Evolutionary conservation across 1,284 basidiomycete species (phyloP), one percentile per base, ranked within the genome.

Genomic region (Sutorius eximius): DNA sequence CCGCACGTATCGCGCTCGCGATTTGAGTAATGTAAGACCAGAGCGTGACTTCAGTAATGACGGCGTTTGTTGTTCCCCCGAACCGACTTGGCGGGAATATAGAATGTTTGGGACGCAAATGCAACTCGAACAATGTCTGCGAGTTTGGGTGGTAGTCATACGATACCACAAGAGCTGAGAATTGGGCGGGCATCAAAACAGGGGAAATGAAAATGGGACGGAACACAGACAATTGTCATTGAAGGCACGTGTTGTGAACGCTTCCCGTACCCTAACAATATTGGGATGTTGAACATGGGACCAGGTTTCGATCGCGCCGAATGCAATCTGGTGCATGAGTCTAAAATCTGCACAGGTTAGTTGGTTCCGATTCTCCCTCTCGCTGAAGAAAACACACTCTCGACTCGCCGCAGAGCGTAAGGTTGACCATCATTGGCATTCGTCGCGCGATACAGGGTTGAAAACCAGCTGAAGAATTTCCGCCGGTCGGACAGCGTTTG

Each of bases 11-110:
- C 0, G 92, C 95, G 59, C 84, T 88, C 3, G 90, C 87, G 51
- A 99, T 84, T 72, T 99, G 96, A 34, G 93, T 83, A 49, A 97
- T 83, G 67, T 96, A 99, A 16, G 89, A 91, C 96, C 97, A 99
- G 12, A 99, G 70, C 0, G 88, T 85, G n/a, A 87, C 79, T 71
- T 99, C 97, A 0, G 89, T 81, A 46, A 73, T 49, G 30, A 93
- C 75, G 7, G 59, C 15, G 29, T 57, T 64, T 9, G 60, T 49
- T 32, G 72, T 66, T 7, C 72, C 72, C 41, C 79, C 77, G 12
- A 77, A 70, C 43, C 78, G 75, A 27, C 74, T 75, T 51, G 76
- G 77, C 44, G 75, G 73, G 58, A 76, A 78, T 11, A 72, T 65
- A 18, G 77, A 71, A 10, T 68, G 68, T 56, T 80, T 82, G 16